Base-by-base conservation (phyloP, 352 stramenopile species). In the Thalassiosira allenii region DNA sequence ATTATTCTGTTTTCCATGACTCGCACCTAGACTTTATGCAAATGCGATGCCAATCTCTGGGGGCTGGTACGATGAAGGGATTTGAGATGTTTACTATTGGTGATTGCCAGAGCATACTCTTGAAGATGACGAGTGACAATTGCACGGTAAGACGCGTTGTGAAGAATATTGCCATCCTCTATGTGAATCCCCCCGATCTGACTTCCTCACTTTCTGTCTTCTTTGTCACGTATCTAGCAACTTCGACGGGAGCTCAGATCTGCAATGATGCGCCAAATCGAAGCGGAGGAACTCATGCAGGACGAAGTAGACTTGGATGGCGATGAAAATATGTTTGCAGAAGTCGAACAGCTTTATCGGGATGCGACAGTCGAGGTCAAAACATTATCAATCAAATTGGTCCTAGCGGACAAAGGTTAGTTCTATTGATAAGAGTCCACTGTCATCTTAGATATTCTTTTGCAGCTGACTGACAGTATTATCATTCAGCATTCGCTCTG, bases 61-160 rank as follows among this genome's bases (percentile, higher is more conserved):
- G 86, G 23, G 70, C 79, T 70, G 83, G 88, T 51, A 86, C 74
- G 29, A 84, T 94, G 79, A 86, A 89, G 77, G 90, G 90, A 23
- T 91, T 90, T 74, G 90, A 93, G 74, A 93, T 94, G 81, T 94
- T 94, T 64, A 93, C 90, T 22, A 91, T 92, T 75, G 90, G 90
- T 27, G 62, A 71, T 71, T 91, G 86, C 37, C 86, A 91, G 54
- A 91, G 90, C 61, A 92, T 94, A 41, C 68, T 93, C 1, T 68
- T 94, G n/a, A 94, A 94, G 58, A 82, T 94, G 27, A 92, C 83
- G 12, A 90, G 91, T 65, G 86, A 94, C 41, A 83, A 86, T 64
- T 92, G 86, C 67, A 77, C 63, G 29, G 89, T 90, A 81, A 89
- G 79, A 71, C 49, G n/a, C n/a, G n/a, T n/a, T n/a, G n/a, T n/a